Conservation (phyloP, 164 flowering plant genomes). For the Stephania cephalantha region DNA sequence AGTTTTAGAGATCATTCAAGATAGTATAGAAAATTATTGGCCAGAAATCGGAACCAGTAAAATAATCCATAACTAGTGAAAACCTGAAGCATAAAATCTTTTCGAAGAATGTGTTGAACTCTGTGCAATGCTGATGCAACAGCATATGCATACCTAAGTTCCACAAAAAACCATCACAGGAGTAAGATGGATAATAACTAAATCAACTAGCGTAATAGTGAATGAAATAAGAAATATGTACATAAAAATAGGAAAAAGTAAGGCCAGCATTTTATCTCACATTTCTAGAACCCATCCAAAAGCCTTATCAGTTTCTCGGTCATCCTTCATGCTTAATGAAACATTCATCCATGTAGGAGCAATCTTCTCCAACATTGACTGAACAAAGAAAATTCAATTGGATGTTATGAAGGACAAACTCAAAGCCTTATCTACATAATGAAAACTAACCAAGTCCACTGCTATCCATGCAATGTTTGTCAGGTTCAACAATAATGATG, state of each 20-base stretch:
- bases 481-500: not conserved
- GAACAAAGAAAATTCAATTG: slow-evolving; percentile 10
- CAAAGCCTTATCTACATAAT: not conserved
- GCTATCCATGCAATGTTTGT: not conserved
- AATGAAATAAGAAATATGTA: slow-evolving; percentile 2
- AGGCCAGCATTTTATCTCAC: slow-evolving; percentile 32
- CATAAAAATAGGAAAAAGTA: not conserved
- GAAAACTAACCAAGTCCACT: not conserved
- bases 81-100: slow-evolving; percentile 98
- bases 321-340: slow-evolving; percentile 83
- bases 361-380: slow-evolving; percentile 67
- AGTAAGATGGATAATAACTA: slow-evolving; percentile 4
- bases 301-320: slow-evolving; percentile 76
- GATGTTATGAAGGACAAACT: not conserved
- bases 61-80: not conserved
- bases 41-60: not conserved
- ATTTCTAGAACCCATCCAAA: slow-evolving; percentile 99
- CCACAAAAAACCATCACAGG: slow-evolving; percentile 7
- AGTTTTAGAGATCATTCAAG: not conserved
- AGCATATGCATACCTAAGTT: slow-evolving; percentile 56
- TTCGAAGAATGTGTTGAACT: slow-evolving; percentile 76
- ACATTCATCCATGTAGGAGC: slow-evolving; percentile 99
- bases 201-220: not conserved
- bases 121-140: slow-evolving; percentile 93
- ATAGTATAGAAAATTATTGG: not conserved